Conservation (phyloP, 2,329 filamentous ascomycete genomes). For the Atkinsonella hypoxylon region DNA sequence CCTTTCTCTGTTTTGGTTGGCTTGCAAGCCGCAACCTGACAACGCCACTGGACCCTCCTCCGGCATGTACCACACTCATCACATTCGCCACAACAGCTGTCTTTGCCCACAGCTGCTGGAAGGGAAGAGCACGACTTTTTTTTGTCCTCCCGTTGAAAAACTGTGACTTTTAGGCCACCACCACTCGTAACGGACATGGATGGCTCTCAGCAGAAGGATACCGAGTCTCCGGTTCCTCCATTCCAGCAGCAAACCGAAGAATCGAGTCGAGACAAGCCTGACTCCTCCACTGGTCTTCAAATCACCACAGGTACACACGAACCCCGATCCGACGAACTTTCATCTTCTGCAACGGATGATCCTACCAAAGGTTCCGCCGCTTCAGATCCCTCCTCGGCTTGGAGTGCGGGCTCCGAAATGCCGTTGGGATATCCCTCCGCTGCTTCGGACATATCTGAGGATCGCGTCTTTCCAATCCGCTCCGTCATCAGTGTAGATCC, state of each 20-base stretch:
- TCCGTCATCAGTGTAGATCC: slow-evolving; percentile 66
- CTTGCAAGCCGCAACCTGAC: background rate
- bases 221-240: background rate
- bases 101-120: background rate
- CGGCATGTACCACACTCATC: slow-evolving; percentile 5
- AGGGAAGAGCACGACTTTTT: background rate
- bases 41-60: slow-evolving; percentile 5
- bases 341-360: background rate
- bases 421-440: slow-evolving; percentile 22
- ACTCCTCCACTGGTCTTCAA: background rate
- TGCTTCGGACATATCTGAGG: slow-evolving; percentile 26
- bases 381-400: slow-evolving; percentile 24
- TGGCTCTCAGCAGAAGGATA: background rate
- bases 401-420: slow-evolving; percentile 29
- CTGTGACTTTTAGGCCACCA: slow-evolving; percentile 5
- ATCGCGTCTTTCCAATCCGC: slow-evolving; percentile 70
- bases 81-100: slow-evolving; percentile 3
- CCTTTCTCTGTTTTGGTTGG: background rate
- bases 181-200: slow-evolving; percentile 2
- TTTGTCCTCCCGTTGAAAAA: background rate
- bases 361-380: slow-evolving; percentile 1
- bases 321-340: background rate
- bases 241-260: background rate
- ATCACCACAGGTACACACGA: background rate
- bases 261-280: background rate